Evolutionary conservation across 2,329 filamentous ascomycete genomes (phyloP).

Genomic region (Aspergillus glaucus): DNA sequence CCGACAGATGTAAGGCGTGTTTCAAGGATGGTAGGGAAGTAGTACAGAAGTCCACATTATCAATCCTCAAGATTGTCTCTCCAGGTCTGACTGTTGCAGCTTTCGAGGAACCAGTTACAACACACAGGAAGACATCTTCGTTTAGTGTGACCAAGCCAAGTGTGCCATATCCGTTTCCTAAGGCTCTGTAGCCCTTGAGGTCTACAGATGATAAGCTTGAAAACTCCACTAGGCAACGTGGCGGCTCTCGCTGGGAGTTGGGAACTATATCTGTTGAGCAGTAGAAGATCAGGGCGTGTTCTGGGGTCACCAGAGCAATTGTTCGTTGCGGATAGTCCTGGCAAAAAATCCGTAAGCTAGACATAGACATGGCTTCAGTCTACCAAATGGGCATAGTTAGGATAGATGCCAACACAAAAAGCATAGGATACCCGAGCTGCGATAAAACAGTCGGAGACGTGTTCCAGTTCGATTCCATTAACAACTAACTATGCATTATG

Average conservation of each 20-base stretch:
- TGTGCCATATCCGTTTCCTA: slow-evolving; percentile 78
- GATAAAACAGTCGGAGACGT: too few relatives aligned
- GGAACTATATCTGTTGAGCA: slow-evolving; percentile 56
- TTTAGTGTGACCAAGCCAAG: slow-evolving; percentile 79
- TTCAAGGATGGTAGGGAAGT: slow-evolving; percentile 2
- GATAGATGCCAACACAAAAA: too few relatives aligned
- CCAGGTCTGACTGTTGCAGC: slow-evolving; percentile 79
- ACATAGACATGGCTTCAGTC: slow-evolving; percentile 33
- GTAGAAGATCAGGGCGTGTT: slow-evolving; percentile 79
- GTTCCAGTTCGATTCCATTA: too few relatives aligned
- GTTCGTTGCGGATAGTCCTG: slow-evolving; percentile 81
- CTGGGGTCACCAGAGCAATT: slow-evolving; percentile 74
- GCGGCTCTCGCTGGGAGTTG: slow-evolving; percentile 38
- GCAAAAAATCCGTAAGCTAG: slow-evolving; percentile 68
- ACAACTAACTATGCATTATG: too few relatives aligned
- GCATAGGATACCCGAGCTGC: too few relatives aligned
- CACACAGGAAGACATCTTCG: slow-evolving; percentile 81
- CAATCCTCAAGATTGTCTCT: slow-evolving; percentile 83
- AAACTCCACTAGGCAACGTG: slow-evolving; percentile 85
- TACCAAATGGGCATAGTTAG: not conserved
- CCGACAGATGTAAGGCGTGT: not conserved
- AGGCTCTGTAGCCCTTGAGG: slow-evolving; percentile 67
- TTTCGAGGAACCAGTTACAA: slow-evolving; percentile 71
- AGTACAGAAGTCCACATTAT: slow-evolving; percentile 71
- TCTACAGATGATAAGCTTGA: slow-evolving; percentile 57